Conservation (phyloP, 306 rosid genomes). For the Aeschynomene evenia region DNA sequence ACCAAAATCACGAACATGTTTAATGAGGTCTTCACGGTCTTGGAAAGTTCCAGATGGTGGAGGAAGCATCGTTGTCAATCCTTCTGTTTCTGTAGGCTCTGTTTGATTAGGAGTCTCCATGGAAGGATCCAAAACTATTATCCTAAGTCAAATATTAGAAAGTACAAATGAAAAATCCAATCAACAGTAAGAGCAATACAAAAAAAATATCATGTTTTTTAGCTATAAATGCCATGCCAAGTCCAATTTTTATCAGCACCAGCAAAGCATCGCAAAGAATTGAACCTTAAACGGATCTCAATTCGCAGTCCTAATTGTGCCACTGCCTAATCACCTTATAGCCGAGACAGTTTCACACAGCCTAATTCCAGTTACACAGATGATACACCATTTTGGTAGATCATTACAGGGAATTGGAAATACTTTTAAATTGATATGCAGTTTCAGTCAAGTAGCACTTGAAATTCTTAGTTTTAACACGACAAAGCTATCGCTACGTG, state of each 20-base stretch:
- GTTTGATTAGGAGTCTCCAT: slow-evolving; percentile 47
- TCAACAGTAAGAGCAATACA: not conserved
- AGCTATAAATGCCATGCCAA: slow-evolving; percentile 12
- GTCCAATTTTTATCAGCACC: not conserved
- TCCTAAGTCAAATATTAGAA: slow-evolving; percentile 28
- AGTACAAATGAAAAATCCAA: not conserved
- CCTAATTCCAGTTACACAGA: not conserved
- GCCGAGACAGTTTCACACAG: not conserved
- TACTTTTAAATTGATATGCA: not conserved
- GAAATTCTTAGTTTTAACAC: not conserved
- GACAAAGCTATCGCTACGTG: not conserved
- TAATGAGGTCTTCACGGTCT: slow-evolving; percentile 74
- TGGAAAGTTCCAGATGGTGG: slow-evolving; percentile 59
- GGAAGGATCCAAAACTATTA: slow-evolving; percentile 13
- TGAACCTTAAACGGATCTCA: not conserved
- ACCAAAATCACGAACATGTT: slow-evolving; percentile 68
- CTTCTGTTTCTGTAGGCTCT: slow-evolving; percentile 32
- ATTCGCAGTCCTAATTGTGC: not conserved
- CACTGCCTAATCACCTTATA: not conserved
- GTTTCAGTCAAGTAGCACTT: not conserved
- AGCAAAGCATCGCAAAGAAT: not conserved
- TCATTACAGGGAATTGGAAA: not conserved
- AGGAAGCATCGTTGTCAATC: slow-evolving; percentile 48
- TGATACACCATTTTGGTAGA: not conserved
- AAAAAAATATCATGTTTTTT: not conserved